These are phyloP conservation scores for Microsporum audouinii DNA, from an alignment of 2,329 filamentous ascomycete species.

Conservation along the genomic window DNA sequence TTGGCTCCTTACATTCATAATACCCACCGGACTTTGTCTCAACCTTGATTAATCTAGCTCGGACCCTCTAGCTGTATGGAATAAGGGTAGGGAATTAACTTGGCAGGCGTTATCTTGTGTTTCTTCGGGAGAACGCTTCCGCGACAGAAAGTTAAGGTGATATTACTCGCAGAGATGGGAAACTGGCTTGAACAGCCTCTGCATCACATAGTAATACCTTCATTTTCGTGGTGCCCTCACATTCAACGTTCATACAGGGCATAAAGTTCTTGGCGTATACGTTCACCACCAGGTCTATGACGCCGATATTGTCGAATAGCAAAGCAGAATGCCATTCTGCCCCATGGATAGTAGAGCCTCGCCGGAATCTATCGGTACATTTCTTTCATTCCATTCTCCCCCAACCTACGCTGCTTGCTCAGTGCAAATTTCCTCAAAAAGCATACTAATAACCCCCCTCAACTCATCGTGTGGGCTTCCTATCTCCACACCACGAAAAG, in stretches of 20 bases:
- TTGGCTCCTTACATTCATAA: neutral
- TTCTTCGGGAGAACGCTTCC: neutral
- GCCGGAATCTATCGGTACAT: too few species aligned
- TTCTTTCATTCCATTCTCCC: too few species aligned
- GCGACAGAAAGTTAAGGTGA: neutral
- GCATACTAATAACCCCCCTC: too few species aligned
- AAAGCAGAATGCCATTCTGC: too few species aligned
- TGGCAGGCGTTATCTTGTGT: neutral
- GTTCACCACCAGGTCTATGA: too few species aligned
- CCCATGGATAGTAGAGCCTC: too few species aligned
- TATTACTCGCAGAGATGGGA: neutral
- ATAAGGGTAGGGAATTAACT: neutral
- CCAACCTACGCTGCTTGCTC: too few species aligned
- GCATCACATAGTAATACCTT: neutral
- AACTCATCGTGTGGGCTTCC: too few species aligned
- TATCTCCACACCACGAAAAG: too few species aligned
- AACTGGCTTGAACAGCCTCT: neutral
- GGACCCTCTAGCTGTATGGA: neutral
- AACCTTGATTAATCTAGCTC: neutral
- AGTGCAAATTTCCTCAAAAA: too few species aligned
- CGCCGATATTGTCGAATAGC: too few species aligned
- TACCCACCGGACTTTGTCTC: neutral
- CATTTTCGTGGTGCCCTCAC: neutral
- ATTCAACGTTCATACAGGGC: neutral
- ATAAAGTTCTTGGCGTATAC: neutral